Percentiles rank a stretch among this genome's conserved stretches.
These are phyloP conservation scores for Rostrohypoxylon terebratum DNA, from an alignment of 495 filamentous ascomycete genomes.

Conservation along the genomic window DNA sequence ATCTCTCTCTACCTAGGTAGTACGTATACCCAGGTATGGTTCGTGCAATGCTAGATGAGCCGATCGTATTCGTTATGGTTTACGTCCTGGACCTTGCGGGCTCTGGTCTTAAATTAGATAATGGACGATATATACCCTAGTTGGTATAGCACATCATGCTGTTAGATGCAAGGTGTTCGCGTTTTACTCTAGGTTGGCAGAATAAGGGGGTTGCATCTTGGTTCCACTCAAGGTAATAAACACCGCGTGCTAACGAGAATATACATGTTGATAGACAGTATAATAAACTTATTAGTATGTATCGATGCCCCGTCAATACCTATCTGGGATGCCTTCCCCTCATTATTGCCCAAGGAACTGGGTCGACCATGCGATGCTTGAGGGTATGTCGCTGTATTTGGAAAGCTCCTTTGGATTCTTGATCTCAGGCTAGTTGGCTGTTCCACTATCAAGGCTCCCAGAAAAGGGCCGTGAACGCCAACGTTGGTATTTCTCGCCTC, in stretches of 20 bases:
- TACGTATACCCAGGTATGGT: background rate
- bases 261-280: slow-evolving; percentile 17
- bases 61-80: background rate
- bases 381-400: background rate
- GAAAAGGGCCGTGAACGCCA: slow-evolving; percentile 7
- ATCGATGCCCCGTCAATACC: background rate
- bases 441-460: background rate
- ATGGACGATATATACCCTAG: background rate
- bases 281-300: slow-evolving; percentile 5
- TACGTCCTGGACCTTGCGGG: background rate
- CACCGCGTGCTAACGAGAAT: background rate
- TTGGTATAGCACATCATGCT: background rate
- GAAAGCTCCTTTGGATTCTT: slow-evolving; percentile 1
- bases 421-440: slow-evolving; percentile 5
- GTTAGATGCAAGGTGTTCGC: background rate
- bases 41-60: slow-evolving; percentile 13
- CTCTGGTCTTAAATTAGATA: background rate
- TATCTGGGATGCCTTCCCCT: slow-evolving; percentile 11
- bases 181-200: slow-evolving; percentile 1
- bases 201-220: background rate
- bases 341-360: slow-evolving; percentile 13
- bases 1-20: no score
- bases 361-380: slow-evolving; percentile 3
- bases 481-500: background rate
- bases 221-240: slow-evolving; percentile 7